Percentiles rank a stretch among this genome's conserved stretches.
These are phyloP conservation scores for Russula lepida DNA, from an alignment of 768 basidiomycete species.

Conservation along the genomic window DNA sequence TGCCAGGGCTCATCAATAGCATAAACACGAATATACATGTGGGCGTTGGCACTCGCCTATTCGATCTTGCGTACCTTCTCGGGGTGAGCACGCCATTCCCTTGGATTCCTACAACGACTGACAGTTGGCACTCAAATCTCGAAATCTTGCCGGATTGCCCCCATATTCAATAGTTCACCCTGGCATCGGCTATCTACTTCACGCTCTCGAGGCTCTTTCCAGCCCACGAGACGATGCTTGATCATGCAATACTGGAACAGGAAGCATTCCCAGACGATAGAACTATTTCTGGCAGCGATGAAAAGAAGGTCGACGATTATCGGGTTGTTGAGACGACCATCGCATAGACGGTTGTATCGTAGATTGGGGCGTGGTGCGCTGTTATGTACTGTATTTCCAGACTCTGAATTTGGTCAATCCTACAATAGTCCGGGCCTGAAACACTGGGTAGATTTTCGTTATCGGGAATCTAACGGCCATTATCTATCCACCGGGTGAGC, in stretches of 20 bases:
- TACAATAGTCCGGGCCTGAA: no score
- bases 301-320: background rate
- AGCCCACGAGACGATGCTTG: constrained; percentile 18
- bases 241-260: constrained; percentile 9
- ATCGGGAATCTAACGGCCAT: background rate
- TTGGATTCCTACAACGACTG: background rate
- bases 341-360: background rate
- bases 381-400: no score
- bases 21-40: constrained; percentile 61
- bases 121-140: background rate
- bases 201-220: constrained; percentile 17
- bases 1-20: constrained; percentile 71
- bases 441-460: background rate
- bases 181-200: constrained; percentile 15
- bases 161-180: constrained; percentile 4
- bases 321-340: background rate
- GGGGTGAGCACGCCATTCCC: constrained; percentile 36
- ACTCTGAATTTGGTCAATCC: background rate
- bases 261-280: background rate
- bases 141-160: background rate
- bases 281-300: background rate
- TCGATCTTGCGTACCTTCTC: constrained; percentile 69
- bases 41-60: constrained; percentile 48
- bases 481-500: background rate
- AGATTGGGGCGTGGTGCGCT: background rate